Conservation (phyloP, 2,329 filamentous ascomycete species). For the Exophiala sp. region DNA sequence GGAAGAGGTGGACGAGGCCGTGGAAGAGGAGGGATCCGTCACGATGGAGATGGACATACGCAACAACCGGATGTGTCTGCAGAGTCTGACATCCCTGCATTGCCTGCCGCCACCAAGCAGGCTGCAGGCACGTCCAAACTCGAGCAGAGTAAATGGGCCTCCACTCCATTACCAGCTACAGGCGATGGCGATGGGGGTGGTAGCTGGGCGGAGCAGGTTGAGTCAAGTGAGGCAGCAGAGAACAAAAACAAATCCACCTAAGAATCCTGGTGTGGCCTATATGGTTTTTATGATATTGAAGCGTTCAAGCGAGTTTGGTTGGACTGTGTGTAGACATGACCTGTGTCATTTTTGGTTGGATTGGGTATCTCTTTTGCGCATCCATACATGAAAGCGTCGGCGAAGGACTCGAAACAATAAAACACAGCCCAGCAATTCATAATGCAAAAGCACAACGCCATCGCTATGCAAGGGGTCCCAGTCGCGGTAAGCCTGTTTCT, state of each 20-base stretch:
- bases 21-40: slow-evolving; percentile 15
- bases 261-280: neutral
- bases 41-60: slow-evolving; percentile 3
- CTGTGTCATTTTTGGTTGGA: neutral
- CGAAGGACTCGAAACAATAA: neutral
- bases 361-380: slow-evolving; percentile 9
- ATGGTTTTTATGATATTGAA: neutral
- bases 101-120: slow-evolving; percentile 13
- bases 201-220: slow-evolving; percentile 30
- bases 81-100: slow-evolving; percentile 27
- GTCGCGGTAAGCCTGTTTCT: neutral
- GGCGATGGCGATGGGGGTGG: slow-evolving; percentile 17
- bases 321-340: neutral
- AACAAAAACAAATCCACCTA: neutral
- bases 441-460: neutral
- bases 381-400: neutral
- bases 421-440: neutral
- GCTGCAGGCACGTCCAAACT: slow-evolving; percentile 2
- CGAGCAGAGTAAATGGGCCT: slow-evolving; percentile 6
- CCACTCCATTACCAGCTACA: slow-evolving; percentile 1
- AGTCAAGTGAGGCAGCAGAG: slow-evolving; percentile 21
- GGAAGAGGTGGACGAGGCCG: slow-evolving; percentile 15
- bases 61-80: slow-evolving; percentile 18
- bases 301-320: slow-evolving; percentile 8
- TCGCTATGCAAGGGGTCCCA: too few relatives aligned